A percentile compares a stretch with the other conserved stretches of the same genome.
Evolutionary conservation across 257 asterid species (phyloP).

Genomic region (Craterostigma plantagineum): DNA sequence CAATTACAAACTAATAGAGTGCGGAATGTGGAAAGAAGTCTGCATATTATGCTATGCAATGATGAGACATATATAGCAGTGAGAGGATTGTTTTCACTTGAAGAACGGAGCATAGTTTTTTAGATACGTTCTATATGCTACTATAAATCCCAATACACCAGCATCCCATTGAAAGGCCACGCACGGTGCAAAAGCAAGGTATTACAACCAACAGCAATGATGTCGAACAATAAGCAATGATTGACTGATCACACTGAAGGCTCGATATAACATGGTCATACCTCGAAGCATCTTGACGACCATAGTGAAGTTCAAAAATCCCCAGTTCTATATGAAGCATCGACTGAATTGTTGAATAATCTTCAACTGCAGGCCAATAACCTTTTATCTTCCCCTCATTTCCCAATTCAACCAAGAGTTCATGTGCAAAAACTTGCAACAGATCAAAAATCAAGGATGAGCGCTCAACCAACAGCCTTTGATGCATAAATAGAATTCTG

Average conservation of each 20-base stretch:
- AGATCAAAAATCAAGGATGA: slow-evolving; percentile 72
- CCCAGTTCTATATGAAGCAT: slow-evolving; percentile 73
- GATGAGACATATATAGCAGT: background rate
- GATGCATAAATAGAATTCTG: slow-evolving; percentile 68
- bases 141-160: too few species aligned
- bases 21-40: background rate
- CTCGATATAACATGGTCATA: slow-evolving; percentile 19
- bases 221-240: background rate
- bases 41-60: background rate
- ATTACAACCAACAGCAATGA: background rate
- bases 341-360: slow-evolving; percentile 31
- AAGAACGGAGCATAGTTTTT: background rate
- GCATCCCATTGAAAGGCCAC: too few species aligned
- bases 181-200: too few species aligned
- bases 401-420: slow-evolving; percentile 39
- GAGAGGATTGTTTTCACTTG: background rate
- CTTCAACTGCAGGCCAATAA: slow-evolving; percentile 29
- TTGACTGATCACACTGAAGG: too few species aligned
- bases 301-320: slow-evolving; percentile 63
- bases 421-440: slow-evolving; percentile 47
- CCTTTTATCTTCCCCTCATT: slow-evolving; percentile 36
- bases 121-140: background rate
- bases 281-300: slow-evolving; percentile 74
- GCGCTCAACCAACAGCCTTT: slow-evolving; percentile 62
- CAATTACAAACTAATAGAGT: too few species aligned